Base-by-base conservation (phyloP, 345 rosid species). In the Cardamine resedifolia region DNA sequence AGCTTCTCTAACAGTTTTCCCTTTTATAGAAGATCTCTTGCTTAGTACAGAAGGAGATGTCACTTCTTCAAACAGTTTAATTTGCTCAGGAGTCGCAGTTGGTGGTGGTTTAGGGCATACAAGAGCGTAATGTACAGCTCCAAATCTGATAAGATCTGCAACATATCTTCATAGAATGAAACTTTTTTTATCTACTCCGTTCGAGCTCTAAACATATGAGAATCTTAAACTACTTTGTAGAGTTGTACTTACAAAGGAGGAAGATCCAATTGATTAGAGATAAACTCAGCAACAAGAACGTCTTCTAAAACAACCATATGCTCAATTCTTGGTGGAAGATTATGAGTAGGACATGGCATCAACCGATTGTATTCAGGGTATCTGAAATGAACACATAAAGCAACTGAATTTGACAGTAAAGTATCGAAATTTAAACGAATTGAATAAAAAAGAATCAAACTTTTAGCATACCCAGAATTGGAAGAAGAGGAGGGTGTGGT, bases 71-170 rank as follows among this genome's bases (percentile, higher is more conserved):
- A 86, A 93, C 56, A 84, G 31, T 73, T 73, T 80, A 38, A 89
- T 57, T 76, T 89, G 82, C 80, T 89, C 96, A 1, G 84, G 81
- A 21, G 95, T 90, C 10, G 97, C 98, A 72, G 81, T 87, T 49
- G 78, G 83, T 67, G 98, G 97, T 50, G 96, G 97, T 60, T 82
- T 80, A 73, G 98, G 98, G 45, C 96, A 84, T n/a, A 94, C 95
- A 58, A 90, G 95, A 48, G 98, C 97, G 71, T 80, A 89, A 86
- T 87, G 86, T 18, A 94, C 88, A 70, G 96, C 95, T 81, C 98
- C 98, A 77, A 94, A 94, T 30, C 78, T 83, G 19, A 94, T 90
- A 65, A 94, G 97, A 84, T 94, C 97, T 87, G 95, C 87, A 85
- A 89, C 94, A 89, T 77, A 94, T 86, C 97, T 90, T 90, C 90